Evolutionary conservation across 371 early-diverging fungal genomes (phyloP).

Genomic region (Mucor indicus): DNA sequence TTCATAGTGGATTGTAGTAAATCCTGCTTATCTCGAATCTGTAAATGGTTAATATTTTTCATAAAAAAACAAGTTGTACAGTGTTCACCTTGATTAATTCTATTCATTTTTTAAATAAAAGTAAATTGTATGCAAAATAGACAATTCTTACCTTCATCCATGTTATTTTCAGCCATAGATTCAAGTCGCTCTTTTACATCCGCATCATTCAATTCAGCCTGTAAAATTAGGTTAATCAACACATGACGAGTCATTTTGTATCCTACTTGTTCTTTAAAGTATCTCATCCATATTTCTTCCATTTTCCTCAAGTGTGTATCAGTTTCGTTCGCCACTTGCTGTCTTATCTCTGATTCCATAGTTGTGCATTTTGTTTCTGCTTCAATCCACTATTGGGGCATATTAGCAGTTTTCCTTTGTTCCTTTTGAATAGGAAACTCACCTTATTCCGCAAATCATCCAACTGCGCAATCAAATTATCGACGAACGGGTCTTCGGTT

Average conservation of each 20-base stretch:
- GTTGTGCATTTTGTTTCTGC: constrained; percentile 53
- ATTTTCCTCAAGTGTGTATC: constrained; percentile 39
- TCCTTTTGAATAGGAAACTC: background rate
- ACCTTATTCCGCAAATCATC: constrained; percentile 54
- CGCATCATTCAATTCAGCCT: constrained; percentile 9
- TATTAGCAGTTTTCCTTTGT: background rate
- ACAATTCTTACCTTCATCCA: too few species aligned
- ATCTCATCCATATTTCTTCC: constrained; percentile 38
- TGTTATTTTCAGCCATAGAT: background rate
- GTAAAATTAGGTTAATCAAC: constrained; percentile 1
- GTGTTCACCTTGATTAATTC: too few species aligned
- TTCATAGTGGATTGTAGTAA: background rate
- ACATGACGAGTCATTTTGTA: constrained; percentile 18
- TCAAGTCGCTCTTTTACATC: background rate
- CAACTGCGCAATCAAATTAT: constrained; percentile 35
- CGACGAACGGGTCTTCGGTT: constrained; percentile 43
- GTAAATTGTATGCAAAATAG: too few species aligned
- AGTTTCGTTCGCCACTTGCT: constrained; percentile 47
- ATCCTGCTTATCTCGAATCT: constrained; percentile 12
- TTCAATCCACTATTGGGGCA: constrained; percentile 40
- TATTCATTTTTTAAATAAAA: too few species aligned
- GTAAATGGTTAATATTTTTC: background rate
- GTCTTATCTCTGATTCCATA: constrained; percentile 56
- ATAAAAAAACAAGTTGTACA: too few species aligned
- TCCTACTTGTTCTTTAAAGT: constrained; percentile 32